Evolutionary conservation across 495 filamentous ascomycete species (phyloP).

Genomic region (Choiromyces venosus): DNA sequence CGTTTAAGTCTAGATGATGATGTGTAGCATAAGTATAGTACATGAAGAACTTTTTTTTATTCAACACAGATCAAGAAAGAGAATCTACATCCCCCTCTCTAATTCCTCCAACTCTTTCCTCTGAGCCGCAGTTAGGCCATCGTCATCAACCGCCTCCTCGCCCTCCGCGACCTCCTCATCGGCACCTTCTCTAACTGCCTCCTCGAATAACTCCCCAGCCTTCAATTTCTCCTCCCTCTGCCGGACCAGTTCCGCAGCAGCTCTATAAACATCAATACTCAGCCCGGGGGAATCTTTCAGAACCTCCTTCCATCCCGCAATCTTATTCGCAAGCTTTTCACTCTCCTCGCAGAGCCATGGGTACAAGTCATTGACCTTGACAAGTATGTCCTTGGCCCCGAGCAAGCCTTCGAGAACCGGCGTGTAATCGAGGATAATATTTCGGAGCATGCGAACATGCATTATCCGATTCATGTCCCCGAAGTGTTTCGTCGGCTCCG

Average conservation of each 20-base stretch:
- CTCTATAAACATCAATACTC: not conserved
- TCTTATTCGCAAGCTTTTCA: conserved; percentile 33
- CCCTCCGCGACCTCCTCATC: not conserved
- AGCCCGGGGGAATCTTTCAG: not conserved
- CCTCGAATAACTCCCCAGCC: not conserved
- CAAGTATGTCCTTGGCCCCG: conserved; percentile 30
- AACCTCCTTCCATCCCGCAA: conserved; percentile 39
- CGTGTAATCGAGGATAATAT: conserved; percentile 23
- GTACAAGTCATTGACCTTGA: conserved; percentile 18
- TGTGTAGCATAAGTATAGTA: not conserved
- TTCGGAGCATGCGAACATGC: not conserved
- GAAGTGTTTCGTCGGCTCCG: not conserved
- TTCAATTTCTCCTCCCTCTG: not conserved
- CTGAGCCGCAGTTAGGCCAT: not conserved
- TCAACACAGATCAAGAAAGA: not conserved
- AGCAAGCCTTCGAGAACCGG: conserved; percentile 33
- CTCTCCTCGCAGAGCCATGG: conserved; percentile 35
- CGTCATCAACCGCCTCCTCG: not conserved
- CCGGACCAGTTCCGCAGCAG: not conserved
- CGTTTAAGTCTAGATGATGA: not conserved
- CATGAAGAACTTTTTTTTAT: not conserved
- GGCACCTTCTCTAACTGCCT: not conserved
- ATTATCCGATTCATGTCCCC: not conserved
- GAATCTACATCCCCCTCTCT: not conserved
- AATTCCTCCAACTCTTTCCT: not conserved